Evolutionary conservation across 768 basidiomycete species (phyloP), one percentile per base, ranked within the genome.

Genomic region (Gymnopilus junonius): DNA sequence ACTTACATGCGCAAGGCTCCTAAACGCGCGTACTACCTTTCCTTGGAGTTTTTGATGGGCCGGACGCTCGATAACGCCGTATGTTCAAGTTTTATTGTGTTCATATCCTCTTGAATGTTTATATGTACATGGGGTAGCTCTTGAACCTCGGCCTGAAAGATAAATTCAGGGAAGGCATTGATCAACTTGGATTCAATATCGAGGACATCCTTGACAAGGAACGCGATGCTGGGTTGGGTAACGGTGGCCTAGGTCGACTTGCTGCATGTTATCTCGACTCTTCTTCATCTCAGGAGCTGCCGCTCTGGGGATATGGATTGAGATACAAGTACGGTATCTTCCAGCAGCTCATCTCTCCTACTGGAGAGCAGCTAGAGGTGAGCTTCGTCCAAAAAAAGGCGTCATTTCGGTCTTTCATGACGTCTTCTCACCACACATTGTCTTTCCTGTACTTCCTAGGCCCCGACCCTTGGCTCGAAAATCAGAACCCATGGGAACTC

Each of bases 261-360:
- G 97, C 97, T 0, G 97, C 97, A 0, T 99, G 97, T 79, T 99
- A 98, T 74, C 87, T 97, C 56, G 96, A 98, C 72, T 94, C 92
- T n/a, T 87, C 89, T 23, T 90, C 96, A 3, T 92, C 92, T 8
- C 89, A 94, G 71, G 90, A 96, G 75, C 84, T 98, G 4, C 97
- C 97, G 0, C 85, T 94, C 23, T 98, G 95, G 95, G 97, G 97
- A 46, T 98, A 98, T 70, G 95, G 95, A 43, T 77, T 97, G 61
- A 81, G 95, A 45, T 97, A 95, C 84, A 89, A 93, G 74, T 96
- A 95, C 70, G 95, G 95, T 58, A 97, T 99, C 79, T 99, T 99
- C 86, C 91, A 95, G 77, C 90, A 93, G 77, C 85, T 95, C 64
- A 94, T 98, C 73, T 90, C 88, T 15, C 90, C 90, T 0, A 87